Evolutionary conservation across 495 filamentous ascomycete genomes (phyloP).

Genomic region (Achaetomiella virescens): DNA sequence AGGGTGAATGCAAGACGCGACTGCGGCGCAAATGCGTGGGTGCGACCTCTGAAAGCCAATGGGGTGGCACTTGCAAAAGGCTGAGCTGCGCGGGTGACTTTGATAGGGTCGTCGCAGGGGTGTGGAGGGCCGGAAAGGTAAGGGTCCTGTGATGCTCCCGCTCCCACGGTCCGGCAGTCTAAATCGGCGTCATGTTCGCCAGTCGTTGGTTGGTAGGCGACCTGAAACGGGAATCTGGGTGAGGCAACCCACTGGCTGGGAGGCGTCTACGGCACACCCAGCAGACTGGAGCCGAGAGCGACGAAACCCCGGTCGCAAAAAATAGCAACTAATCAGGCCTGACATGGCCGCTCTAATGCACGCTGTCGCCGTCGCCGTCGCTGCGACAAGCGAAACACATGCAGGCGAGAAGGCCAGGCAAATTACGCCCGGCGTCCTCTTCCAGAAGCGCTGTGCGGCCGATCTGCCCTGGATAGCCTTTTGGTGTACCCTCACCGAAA

Average conservation of each 20-base stretch:
- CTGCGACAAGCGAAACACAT: not conserved
- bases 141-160: conserved; percentile 15
- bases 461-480: not conserved
- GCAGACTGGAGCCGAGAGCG: conserved; percentile 16
- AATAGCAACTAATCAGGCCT: conserved; percentile 2
- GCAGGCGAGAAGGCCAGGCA: not conserved
- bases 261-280: conserved; percentile 13
- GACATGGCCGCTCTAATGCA: not conserved
- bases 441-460: not conserved
- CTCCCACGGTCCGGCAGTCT: not conserved
- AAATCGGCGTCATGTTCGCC: conserved; percentile 2
- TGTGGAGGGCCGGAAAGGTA: conserved; percentile 10
- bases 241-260: conserved; percentile 10
- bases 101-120: conserved; percentile 6
- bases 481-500: not conserved
- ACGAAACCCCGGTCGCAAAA: conserved; percentile 3
- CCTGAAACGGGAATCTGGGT: conserved; percentile 10
- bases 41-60: conserved; percentile 9
- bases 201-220: conserved; percentile 13
- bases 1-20: not conserved
- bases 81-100: conserved; percentile 18
- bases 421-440: not conserved
- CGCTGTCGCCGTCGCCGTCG: not conserved
- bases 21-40: not conserved
- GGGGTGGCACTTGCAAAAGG: not conserved